Base-by-base conservation (phyloP, 2,329 filamentous ascomycete genomes). In the Penicillium sp. region DNA sequence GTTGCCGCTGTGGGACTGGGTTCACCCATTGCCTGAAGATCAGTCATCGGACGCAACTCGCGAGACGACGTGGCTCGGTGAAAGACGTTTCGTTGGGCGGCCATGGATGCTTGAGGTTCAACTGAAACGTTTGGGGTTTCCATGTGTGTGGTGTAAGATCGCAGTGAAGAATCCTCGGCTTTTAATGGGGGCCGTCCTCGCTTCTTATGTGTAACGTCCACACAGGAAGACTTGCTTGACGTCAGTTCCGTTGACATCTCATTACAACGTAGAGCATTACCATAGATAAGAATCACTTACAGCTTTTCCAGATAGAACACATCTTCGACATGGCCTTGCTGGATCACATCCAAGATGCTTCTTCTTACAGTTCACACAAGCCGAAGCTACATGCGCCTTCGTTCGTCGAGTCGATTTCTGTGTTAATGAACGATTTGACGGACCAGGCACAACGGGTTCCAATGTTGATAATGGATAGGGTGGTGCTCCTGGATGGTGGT, bases 281-380 rank as follows among this genome's bases (percentile, higher is more conserved):
- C 29, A 30, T 32, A 2, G 15, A 37, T 8, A 18, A 26, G 21
- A 30, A 34, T 36, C 15, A 64, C 73, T 70, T 66, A 77, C 75
- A 55, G 76, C 72, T 64, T 78, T 78, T 10, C 75, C 75, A 34
- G 73, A 70, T 39, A 76, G 64, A 34, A 77, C 71, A 62, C 75
- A 78, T 63, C 75, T 62, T 55, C 71, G 71, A 60, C 75, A 78
- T 18, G 75, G 75, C 33, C 75, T 68, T 43, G 70, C 73, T 23
- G 73, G 69, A 53, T 78, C 75, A 56, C 75, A 78, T 33, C 75
- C 72, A 44, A 78, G 54, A 54, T 78, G 75, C 59, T 78, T 78
- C 59, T 74, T 75, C 56, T 78, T 78, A 60, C 75, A 78, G 54
- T 78, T 78, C 12, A 78, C 73, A 59, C 75, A 78, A 2, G 75